A percentile compares a stretch with the other conserved stretches of the same genome.
phyloP scores from a whole-genome alignment of 306 rosid genomes.

The Urtica urens region DNA sequence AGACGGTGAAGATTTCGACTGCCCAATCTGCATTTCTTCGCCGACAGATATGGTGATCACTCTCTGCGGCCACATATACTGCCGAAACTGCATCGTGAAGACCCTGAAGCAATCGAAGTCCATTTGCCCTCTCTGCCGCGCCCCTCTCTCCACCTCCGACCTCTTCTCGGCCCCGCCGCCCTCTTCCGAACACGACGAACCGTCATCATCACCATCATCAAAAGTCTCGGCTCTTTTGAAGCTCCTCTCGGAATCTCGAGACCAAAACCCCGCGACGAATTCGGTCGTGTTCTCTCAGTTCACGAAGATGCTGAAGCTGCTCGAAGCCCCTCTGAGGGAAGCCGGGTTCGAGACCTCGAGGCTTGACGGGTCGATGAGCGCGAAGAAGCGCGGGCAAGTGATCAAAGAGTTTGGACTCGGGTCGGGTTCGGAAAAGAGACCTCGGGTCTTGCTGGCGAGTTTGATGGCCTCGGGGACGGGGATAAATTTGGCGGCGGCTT shows the following conservation, averaged over 20 bases:
- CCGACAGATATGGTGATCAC: conserved; percentile 54
- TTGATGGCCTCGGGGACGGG: conserved; percentile 68
- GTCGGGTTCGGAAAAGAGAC: conserved; percentile 5
- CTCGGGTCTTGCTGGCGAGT: conserved; percentile 72
- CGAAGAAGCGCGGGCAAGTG: conserved; percentile 45
- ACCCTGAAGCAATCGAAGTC: conserved; percentile 31
- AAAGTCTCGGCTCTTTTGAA: conserved; percentile 47
- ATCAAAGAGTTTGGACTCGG: conserved; percentile 44
- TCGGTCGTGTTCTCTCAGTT: conserved; percentile 85
- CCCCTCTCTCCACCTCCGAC: conserved; percentile 36
- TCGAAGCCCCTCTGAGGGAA: conserved; percentile 47
- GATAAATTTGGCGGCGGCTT: conserved; percentile 68
- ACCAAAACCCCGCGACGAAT: conserved; percentile 34
- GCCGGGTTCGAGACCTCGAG: conserved; percentile 66
- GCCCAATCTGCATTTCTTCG: conserved; percentile 69
- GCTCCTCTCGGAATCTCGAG: conserved; percentile 46
- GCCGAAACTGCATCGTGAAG: conserved; percentile 57
- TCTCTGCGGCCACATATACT: conserved; percentile 64
- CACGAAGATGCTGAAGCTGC: conserved; percentile 41
- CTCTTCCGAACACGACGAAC: conserved; percentile 23
- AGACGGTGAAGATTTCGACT: conserved; percentile 77
- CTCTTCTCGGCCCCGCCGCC: conserved; percentile 60
- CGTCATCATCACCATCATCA: conserved; percentile 31
- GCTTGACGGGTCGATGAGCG: conserved; percentile 66
- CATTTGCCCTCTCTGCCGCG: conserved; percentile 76